Base-by-base conservation (phyloP, 768 basidiomycete species). In the Termitomyces sp. region DNA sequence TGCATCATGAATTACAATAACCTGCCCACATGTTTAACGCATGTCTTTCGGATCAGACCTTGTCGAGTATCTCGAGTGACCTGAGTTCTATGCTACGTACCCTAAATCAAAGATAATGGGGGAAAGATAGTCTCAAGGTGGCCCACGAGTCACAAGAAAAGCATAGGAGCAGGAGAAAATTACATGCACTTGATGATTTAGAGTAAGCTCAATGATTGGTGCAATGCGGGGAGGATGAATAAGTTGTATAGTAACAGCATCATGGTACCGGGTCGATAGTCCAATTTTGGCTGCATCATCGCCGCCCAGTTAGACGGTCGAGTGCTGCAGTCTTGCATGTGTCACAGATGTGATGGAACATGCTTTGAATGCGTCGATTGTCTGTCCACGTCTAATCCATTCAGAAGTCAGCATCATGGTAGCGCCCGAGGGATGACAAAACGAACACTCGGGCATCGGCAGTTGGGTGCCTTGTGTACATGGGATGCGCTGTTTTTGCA, bases 271-370 rank as follows among this genome's bases (percentile, higher is more conserved):
- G n/a, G n/a, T n/a, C n/a, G n/a, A n/a, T n/a, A n/a, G n/a, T n/a
- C n/a, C n/a, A n/a, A n/a, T n/a, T n/a, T n/a, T n/a, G n/a, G n/a
- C n/a, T 40, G 36, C 33, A 27, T 45, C 49, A 60, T 18, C 56
- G 20, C 35, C 60, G 57, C 39, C 56, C 35, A 23, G 57, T 57
- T 25, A 61, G 41, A 22, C 60, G 71, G 51, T 63, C 69, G 45
- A 70, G 66, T 57, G 73, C 73, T 31, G 70, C 69, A 15, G 56
- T 64, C 57, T 72, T 75, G 71, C 86, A 88, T 1, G 45, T 58
- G 5, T 85, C 86, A 70, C 86, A 88, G 53, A 79, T 73, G 54
- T 78, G 77, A 60, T 86, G 85, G 60, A 89, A 85, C 67, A 88
- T 73, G 66, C 82, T 89, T 54, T 77, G 70, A 36, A 89, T 82